Evolutionary conservation across 495 filamentous ascomycete species (phyloP), one percentile per base, ranked within the genome.

Genomic region (Oleoguttula mirabilis): DNA sequence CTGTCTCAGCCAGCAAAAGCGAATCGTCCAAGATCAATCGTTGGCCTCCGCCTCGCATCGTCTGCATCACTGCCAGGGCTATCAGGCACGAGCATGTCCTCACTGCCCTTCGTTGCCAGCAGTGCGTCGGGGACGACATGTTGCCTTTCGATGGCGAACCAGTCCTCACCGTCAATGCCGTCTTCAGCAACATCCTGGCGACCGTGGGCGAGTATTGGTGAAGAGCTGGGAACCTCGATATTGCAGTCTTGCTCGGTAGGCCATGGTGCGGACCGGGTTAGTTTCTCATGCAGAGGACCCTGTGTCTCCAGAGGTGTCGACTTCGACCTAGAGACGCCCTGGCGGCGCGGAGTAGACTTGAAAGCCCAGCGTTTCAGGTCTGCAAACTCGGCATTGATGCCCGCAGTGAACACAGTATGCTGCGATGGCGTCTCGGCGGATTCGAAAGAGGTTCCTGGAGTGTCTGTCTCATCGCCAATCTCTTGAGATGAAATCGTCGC

Each of bases 41-140:
- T 32, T 21, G 53, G 43, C 22, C 45, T 54, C 10, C 23, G 22
- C 19, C 32, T 39, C 21, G n/a, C 36, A 7, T 45, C 48, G 6
- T 31, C 52, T 7, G 55, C 45, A 6, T 45, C 79, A 45, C 78
- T 82, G 37, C 79, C 71, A 0, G 80, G 79, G 48, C 80, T 84
- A 38, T 80, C 70, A 0, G 80, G 79, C 2, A 82, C 58, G 14
- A 92, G 69, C 32, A 77, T 59, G 51, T 92, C 84, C 56, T 92
- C 84, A 53, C 84, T 88, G 1, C 84, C 83, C 32, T 20, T 23
- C 43, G 28, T 19, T 22, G 19, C 37, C 41, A 15, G 39, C 17
- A 25, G 25, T 7, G n/a, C 28, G n/a, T 10, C 10, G 44, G 44
- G 28, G 17, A 22, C 12, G 39, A 20, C 32, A 44, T 39, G 23